Evolutionary conservation across 2,329 filamentous ascomycete species (phyloP).

Genomic region (Thermothelomyces thermophilus): DNA sequence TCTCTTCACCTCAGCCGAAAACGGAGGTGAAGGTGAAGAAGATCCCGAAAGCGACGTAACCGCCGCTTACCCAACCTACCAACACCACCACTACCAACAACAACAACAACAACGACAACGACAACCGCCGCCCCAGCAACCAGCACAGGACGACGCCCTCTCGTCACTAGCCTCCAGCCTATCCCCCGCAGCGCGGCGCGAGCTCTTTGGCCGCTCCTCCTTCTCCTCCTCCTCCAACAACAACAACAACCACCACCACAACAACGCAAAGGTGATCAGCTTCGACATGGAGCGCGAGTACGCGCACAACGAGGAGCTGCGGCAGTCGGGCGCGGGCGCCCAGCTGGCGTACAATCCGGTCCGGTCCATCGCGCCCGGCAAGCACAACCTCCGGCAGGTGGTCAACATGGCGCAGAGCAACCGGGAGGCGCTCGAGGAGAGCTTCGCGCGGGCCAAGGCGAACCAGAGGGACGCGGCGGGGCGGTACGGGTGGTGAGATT

Average conservation of each 20-base stretch:
- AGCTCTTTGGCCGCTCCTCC: constrained; percentile 67
- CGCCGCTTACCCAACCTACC: constrained; percentile 16
- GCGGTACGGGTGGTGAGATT: constrained; percentile 72
- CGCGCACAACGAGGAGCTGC: constrained; percentile 70
- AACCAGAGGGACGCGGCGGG: constrained; percentile 77
- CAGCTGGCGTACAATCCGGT: constrained; percentile 75
- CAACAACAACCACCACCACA: too few species aligned
- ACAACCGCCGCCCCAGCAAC: constrained; percentile 14
- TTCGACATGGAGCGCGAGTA: constrained; percentile 91
- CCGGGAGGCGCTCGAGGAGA: constrained; percentile 83
- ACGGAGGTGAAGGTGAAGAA: constrained; percentile 24
- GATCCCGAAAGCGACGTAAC: constrained; percentile 30
- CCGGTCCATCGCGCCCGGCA: constrained; percentile 74
- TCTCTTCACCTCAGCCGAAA: constrained; percentile 38
- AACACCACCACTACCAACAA: constrained; percentile 15
- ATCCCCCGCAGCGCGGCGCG: constrained; percentile 66
- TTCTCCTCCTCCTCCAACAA: background rate
- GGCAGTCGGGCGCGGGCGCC: constrained; percentile 54
- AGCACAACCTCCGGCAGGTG: constrained; percentile 83
- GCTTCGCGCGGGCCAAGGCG: constrained; percentile 72
- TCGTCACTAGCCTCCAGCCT: constrained; percentile 67
- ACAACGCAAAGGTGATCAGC: constrained; percentile 63
- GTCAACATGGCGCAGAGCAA: constrained; percentile 78
- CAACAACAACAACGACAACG: constrained; percentile 38
- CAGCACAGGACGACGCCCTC: constrained; percentile 40